Conservation (phyloP, 1,284 basidiomycete genomes). For the Vanrija humicola region DNA sequence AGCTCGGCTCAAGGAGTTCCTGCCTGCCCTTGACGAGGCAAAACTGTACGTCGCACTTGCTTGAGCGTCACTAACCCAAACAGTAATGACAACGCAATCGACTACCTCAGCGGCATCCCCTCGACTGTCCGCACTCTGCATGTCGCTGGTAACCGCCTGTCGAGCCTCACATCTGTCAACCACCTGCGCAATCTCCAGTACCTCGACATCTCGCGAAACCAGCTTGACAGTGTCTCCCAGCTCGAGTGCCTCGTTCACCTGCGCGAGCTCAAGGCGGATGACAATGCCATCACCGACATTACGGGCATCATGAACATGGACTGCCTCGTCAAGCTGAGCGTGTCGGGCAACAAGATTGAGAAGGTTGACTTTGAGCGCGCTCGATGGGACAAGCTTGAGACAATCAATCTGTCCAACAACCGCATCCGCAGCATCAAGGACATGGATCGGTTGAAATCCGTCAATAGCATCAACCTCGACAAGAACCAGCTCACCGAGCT, state of each 20-base stretch:
- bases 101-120: constrained; percentile 84
- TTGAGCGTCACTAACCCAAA: constrained; percentile 53
- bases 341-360: constrained; percentile 70
- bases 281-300: constrained; percentile 72
- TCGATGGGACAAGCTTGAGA: constrained; percentile 75
- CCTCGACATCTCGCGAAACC: constrained; percentile 86
- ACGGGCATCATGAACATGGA: constrained; percentile 75
- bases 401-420: constrained; percentile 79
- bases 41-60: constrained; percentile 50
- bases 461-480: constrained; percentile 75
- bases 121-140: constrained; percentile 71
- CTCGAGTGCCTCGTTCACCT: constrained; percentile 78
- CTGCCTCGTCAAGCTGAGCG: constrained; percentile 74
- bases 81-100: constrained; percentile 67
- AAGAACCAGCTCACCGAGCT: constrained; percentile 56
- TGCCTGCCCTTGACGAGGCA: constrained; percentile 76
- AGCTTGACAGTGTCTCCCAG: constrained; percentile 82
- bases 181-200: constrained; percentile 81
- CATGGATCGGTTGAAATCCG: constrained; percentile 59
- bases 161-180: constrained; percentile 80
- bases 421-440: constrained; percentile 60
- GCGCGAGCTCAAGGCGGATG: constrained; percentile 81
- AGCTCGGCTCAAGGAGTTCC: constrained; percentile 86
- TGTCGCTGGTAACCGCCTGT: constrained; percentile 75
- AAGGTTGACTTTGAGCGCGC: constrained; percentile 61